phyloP scores from a whole-genome alignment of 2,329 filamentous ascomycete species.

The Botrytis pseudocinerea region DNA sequence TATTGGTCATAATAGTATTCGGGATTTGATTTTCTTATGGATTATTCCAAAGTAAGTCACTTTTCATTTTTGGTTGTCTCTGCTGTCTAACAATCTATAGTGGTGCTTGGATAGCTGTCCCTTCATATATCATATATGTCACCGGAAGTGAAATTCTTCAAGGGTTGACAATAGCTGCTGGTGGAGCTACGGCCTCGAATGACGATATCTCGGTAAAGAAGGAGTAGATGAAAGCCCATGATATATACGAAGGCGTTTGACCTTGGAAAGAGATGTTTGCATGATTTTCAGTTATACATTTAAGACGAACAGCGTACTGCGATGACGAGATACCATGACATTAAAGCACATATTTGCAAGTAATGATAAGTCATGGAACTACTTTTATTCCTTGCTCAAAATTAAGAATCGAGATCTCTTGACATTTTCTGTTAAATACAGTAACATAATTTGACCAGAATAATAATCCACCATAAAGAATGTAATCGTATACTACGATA shows the following conservation, averaged over 20 bases:
- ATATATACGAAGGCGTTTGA: background rate
- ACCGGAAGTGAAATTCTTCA: slow-evolving; percentile 63
- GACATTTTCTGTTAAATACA: background rate
- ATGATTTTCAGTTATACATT: background rate
- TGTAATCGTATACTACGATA: too few species aligned
- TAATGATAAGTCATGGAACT: background rate
- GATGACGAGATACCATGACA: background rate
- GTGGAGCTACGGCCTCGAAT: slow-evolving; percentile 28
- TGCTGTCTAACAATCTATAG: slow-evolving; percentile 41
- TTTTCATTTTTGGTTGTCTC: background rate
- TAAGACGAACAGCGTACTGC: background rate
- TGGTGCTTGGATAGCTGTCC: slow-evolving; percentile 64
- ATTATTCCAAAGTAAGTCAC: slow-evolving; percentile 64
- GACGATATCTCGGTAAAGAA: slow-evolving; percentile 34
- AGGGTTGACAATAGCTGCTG: slow-evolving; percentile 52
- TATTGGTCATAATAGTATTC: slow-evolving; percentile 60
- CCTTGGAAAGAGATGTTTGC: background rate
- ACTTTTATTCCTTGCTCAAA: background rate
- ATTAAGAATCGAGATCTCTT: background rate
- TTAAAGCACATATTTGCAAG: background rate
- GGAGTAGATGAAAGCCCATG: background rate
- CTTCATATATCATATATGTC: slow-evolving; percentile 60
- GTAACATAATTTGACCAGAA: too few species aligned
- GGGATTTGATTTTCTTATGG: slow-evolving; percentile 58
- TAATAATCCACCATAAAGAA: background rate